Base-by-base conservation (phyloP, 2,329 filamentous ascomycete genomes). In the Colletotrichum magnum region DNA sequence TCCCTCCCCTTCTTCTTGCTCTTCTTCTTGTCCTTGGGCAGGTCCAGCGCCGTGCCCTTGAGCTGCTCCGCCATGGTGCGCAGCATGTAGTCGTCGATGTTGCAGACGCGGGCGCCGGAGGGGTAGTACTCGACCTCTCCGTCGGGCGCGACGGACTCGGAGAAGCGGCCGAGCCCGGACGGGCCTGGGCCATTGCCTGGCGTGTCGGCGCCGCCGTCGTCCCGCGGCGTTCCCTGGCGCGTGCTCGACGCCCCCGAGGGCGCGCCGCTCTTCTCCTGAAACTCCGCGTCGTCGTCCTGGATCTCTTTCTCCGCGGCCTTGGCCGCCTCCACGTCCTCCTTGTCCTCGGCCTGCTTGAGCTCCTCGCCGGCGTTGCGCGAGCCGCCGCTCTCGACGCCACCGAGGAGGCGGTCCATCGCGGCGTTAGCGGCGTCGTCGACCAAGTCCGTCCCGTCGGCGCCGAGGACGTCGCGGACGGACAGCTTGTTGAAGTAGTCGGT, bases 401-500 rank as follows among this genome's bases (percentile, higher is more conserved):
- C 93, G 0, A 98, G 88, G 3, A 98, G 93, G 26, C 93, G 88
- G 74, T 97, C 94, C 88, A 98, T 93, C 4, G 94, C 94, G 5
- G 90, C 92, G 68, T 92, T 93, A 2, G 93, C 93, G 58, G 93
- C 93, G 73, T 90, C 88, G n/a, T 88, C 85, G 26, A 89, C 81
- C 6, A 82, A 74, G 70, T 90, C 89, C 0, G 87, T 83, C 47
- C 89, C 85, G 13, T 88, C 87, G 15, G 36, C 53, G 61, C 87
- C 88, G 28, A 94, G 84, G 58, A 93, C 90, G 69, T 94, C 93
- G 45, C 89, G 86, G 58, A 92, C 90, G 2, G 88, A 95, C 51
- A 93, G 85, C 74, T 92, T 94, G 75, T 94, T 94, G 81, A 97
- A 95, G 79, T 97, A 95, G 76, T 99, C 96, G 0, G 96, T 99